Base-by-base conservation (phyloP, 352 stramenopile genomes). In the Pythium utonaiense region DNA sequence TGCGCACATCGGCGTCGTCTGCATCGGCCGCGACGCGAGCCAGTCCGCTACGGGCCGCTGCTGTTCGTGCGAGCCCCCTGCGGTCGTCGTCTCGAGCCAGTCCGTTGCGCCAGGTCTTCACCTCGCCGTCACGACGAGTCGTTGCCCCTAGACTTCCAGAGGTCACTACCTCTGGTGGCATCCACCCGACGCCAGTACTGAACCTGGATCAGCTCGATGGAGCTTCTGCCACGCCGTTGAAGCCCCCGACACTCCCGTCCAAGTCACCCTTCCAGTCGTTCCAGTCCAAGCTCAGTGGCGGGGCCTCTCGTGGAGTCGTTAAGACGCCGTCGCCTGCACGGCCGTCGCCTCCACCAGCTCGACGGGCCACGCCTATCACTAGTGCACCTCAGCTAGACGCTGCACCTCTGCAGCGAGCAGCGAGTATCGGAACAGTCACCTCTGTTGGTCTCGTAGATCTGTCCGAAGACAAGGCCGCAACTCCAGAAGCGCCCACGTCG, bases 211-310 rank as follows among this genome's bases (percentile, higher is more conserved):
- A 62, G 9, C 8, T 41, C 14, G 62, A 69, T 38, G 17, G 22
- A 17, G 2, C 54, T 25, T 19, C 51, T 2, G 48, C 53, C 17
- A 62, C 62, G 40, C 25, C 63, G 21, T 47, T 71, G 59, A 36
- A 66, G 54, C 34, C 67, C 27, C 49, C 61, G 1, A 73, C 69
- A 40, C 28, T 67, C n/a, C 57, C 72, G 2, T 61, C 78, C 3
- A 91, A 89, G 55, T 91, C 83, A 3, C 83, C 83, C 10, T 93
- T 91, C 61, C 77, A 88, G 61, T 93, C 83, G 21, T 89, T 93
- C 57, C 83, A 91, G 56, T 83, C 76, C 48, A 93, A 93, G 59
- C 71, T 88, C 24, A 48, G 40, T 68, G 47, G 41, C 31, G 28
- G 24, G 16, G 57, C 28, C 6, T 27, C 40, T 19, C 40, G 36